Evolutionary conservation across 2,329 filamentous ascomycete species (phyloP).

Genomic region (Alternaria dauci): DNA sequence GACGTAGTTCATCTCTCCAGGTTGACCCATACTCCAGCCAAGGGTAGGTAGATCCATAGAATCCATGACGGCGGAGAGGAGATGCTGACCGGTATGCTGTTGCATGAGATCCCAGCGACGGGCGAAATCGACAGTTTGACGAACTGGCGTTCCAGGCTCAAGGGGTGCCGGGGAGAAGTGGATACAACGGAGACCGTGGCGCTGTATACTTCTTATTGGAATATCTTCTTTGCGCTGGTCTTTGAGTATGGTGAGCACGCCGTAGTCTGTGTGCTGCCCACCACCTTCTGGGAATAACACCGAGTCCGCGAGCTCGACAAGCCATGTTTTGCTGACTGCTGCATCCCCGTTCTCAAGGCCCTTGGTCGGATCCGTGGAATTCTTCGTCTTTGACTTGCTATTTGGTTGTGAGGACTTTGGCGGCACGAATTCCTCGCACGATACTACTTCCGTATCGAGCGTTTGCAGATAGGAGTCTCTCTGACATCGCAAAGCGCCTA

Average conservation of each 20-base stretch:
- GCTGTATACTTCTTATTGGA: conserved; percentile 41
- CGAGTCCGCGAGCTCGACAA: conserved; percentile 45
- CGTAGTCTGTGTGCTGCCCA: conserved; percentile 45
- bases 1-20: conserved; percentile 48
- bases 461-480: conserved; percentile 44
- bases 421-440: conserved; percentile 40
- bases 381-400: conserved; percentile 39
- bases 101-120: conserved; percentile 49
- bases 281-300: conserved; percentile 48
- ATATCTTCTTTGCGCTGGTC: conserved; percentile 26
- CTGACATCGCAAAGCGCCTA: conserved; percentile 44
- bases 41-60: conserved; percentile 40
- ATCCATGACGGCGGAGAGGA: conserved; percentile 47
- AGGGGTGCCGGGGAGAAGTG: conserved; percentile 88
- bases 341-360: conserved; percentile 14
- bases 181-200: conserved; percentile 66
- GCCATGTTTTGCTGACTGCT: conserved; percentile 31
- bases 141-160: conserved; percentile 68
- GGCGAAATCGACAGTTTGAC: conserved; percentile 39
- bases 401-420: conserved; percentile 26
- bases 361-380: conserved; percentile 37
- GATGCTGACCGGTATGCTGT: conserved; percentile 47
- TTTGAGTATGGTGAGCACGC: conserved; percentile 35
- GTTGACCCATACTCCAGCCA: conserved; percentile 43
- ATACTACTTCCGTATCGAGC: conserved; percentile 43